Evolutionary conservation across 2,329 filamentous ascomycete genomes (phyloP).

Genomic region (Curvularia sp.): DNA sequence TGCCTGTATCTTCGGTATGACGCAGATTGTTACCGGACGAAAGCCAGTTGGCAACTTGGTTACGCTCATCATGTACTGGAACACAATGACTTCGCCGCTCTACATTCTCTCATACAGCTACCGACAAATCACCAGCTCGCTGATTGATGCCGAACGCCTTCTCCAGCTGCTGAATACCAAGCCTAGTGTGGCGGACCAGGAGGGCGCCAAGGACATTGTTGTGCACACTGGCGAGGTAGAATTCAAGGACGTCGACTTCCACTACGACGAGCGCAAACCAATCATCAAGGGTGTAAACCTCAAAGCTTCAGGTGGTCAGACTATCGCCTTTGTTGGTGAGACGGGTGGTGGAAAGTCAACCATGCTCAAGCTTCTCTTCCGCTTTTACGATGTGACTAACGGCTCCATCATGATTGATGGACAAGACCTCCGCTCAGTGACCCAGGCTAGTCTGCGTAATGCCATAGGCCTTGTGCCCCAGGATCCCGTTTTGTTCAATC

Average conservation of each 20-base stretch:
- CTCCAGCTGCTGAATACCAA: conserved; percentile 65
- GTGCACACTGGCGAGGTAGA: conserved; percentile 59
- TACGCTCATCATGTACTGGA: conserved; percentile 71
- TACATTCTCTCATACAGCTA: conserved; percentile 60
- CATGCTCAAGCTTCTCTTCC: conserved; percentile 65
- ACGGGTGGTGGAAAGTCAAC: conserved; percentile 70
- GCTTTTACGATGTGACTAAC: conserved; percentile 65
- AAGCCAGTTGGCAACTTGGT: conserved; percentile 67
- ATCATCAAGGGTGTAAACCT: conserved; percentile 61
- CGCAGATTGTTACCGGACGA: conserved; percentile 58
- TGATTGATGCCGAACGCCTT: conserved; percentile 71
- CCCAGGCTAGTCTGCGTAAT: conserved; percentile 63
- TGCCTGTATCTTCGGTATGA: conserved; percentile 60
- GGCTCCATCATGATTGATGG: conserved; percentile 66
- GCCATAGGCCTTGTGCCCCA: conserved; percentile 70
- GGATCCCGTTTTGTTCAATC: conserved; percentile 69
- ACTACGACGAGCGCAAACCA: conserved; percentile 61
- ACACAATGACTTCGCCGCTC: conserved; percentile 56
- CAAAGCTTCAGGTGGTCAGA: conserved; percentile 59
- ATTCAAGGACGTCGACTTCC: conserved; percentile 63
- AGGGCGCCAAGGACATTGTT: conserved; percentile 49
- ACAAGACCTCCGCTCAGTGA: conserved; percentile 66
- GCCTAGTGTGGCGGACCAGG: conserved; percentile 59
- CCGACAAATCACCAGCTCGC: conserved; percentile 57
- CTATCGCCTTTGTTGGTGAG: conserved; percentile 67